A percentile compares a stretch with the other conserved stretches of the same genome.
These are phyloP conservation scores for Paspalum vaginatum DNA, from an alignment of 176 grass and related monocot species.

Conservation along the genomic window DNA sequence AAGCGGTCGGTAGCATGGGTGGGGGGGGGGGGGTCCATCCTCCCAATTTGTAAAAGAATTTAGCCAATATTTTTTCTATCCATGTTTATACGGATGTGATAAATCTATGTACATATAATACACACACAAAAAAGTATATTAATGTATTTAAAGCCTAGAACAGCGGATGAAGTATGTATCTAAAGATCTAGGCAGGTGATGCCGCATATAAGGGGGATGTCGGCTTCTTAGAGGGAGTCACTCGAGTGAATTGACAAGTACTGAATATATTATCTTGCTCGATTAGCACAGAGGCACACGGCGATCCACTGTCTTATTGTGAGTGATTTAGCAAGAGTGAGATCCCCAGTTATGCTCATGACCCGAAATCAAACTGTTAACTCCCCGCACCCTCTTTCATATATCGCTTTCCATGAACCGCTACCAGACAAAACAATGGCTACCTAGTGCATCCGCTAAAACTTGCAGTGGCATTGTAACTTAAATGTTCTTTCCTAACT, in stretches of 20 bases:
- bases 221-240: too few species aligned
- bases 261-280: not conserved
- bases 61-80: too few species aligned
- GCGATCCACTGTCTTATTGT: constrained; percentile 34
- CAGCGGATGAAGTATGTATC: too few species aligned
- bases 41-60: too few species aligned
- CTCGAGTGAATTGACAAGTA: not conserved
- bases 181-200: too few species aligned
- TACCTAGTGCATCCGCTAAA: constrained; percentile 48
- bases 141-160: too few species aligned
- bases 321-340: constrained; percentile 18
- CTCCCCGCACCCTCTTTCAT: not conserved
- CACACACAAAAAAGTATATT: too few species aligned
- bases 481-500: constrained; percentile 90
- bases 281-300: not conserved
- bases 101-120: too few species aligned
- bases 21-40: too few species aligned
- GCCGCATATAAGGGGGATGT: too few species aligned
- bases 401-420: constrained; percentile 31
- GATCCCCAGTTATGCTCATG: constrained; percentile 23
- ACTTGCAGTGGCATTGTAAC: constrained; percentile 13
- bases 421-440: constrained; percentile 45
- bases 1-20: too few species aligned
- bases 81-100: too few species aligned
- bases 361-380: not conserved